Evolutionary conservation across 208 protist genomes (phyloP), one percentile per base, ranked within the genome.

Genomic region (Trichomonas vaginalis): DNA sequence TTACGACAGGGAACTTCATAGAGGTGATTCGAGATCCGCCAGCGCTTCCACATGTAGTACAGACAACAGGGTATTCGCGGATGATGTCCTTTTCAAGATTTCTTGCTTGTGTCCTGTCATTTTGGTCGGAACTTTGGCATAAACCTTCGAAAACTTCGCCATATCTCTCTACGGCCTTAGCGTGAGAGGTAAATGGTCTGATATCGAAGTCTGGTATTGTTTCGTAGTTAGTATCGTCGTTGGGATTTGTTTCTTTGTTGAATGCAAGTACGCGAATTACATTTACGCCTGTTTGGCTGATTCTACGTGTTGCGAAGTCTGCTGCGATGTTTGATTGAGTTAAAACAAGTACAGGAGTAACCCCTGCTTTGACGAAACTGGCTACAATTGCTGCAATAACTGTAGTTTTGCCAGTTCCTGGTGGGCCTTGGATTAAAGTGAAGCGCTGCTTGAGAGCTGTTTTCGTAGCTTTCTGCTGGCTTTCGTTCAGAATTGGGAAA

Each of bases 371-470:
- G 9, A 97, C 96, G 17, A 99, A 95, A 79, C 99, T 98, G 95
- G 99, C 98, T 9, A 99, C 98, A 87, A 99, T 98, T 17, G 98
- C 98, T 0, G 98, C 98, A 9, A 97, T 98, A 0, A 98, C 99
- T 9, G 98, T 97, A 4, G 99, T 99, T 96, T 99, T 99, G 37
- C 98, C 98, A 4, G 99, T 99, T 39, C 99, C 99, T 32, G 98
- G 98, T 70, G 98, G 98, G 83, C 98, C 98, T 96, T 97, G 98
- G 95, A 99, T 98, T 6, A 99, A 95, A 45, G 87, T 96, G 46
- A 98, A 96, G 23, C 98, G 98, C 83, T 97, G 96, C 96, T 98
- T 97, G 17, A 99, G 96, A 0, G 86, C 86, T 17, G 27, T 15
- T 51, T 23, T 40, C 39, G 35, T 39, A 14, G 45, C 40, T 17